A percentile compares a stretch with the other conserved stretches of the same genome.
phyloP scores from a whole-genome alignment of 2,329 filamentous ascomycete species.

The Rutstroemia sp. region DNA sequence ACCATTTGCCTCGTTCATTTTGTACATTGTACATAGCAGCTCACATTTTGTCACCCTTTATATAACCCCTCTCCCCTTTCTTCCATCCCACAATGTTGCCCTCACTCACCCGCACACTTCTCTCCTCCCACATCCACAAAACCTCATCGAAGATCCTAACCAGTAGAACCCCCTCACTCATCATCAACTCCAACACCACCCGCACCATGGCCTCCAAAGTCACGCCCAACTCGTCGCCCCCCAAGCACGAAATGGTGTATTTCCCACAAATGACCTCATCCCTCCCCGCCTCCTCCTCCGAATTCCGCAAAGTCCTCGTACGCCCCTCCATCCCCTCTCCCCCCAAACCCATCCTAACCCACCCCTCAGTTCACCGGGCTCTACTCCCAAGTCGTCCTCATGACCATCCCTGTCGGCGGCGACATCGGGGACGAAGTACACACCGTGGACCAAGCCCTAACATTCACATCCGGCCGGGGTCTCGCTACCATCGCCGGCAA shows the following conservation, averaged over 20 bases:
- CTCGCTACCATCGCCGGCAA: constrained; percentile 52
- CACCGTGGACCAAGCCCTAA: constrained; percentile 56
- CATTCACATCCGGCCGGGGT: constrained; percentile 53
- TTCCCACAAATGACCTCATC: constrained; percentile 48
- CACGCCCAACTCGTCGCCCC: constrained; percentile 34
- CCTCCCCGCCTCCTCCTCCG: constrained; percentile 45
- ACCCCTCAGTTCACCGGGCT: constrained; percentile 44
- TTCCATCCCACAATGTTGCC: background rate
- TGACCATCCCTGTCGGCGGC: constrained; percentile 55
- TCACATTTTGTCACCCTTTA: background rate
- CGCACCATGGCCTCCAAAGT: constrained; percentile 18
- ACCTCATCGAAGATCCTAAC: background rate
- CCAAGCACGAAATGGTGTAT: constrained; percentile 50
- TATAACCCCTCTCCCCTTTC: background rate
- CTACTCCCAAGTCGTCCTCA: constrained; percentile 55
- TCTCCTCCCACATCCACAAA: background rate
- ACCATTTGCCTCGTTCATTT: background rate
- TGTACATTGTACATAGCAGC: background rate
- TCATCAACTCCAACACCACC: background rate
- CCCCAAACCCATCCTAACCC: too few species aligned
- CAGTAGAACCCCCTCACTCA: background rate
- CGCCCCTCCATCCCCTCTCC: background rate
- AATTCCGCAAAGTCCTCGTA: constrained; percentile 51
- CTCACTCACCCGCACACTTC: background rate
- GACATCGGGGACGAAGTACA: constrained; percentile 64